These are phyloP conservation scores for Kodamaea plutei DNA, from an alignment of 1,139 yeast species.

Conservation along the genomic window DNA sequence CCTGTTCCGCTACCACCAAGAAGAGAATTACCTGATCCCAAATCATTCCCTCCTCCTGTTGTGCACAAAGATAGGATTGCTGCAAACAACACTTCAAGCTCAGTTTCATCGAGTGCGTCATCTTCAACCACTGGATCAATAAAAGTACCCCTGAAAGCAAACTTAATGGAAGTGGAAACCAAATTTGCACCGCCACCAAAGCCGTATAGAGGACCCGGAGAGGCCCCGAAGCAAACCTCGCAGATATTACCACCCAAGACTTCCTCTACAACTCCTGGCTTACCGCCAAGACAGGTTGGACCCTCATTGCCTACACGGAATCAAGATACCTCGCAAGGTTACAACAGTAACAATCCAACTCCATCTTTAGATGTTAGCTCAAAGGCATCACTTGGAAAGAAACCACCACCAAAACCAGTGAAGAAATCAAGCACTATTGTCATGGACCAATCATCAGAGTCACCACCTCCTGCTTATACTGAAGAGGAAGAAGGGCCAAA, in stretches of 20 bases:
- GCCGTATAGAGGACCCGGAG: constrained; percentile 13
- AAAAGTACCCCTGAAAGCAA: constrained; percentile 9
- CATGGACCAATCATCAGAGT: constrained; percentile 10
- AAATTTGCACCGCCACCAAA: constrained; percentile 28
- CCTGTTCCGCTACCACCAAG: background rate
- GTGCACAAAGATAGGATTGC: constrained; percentile 10
- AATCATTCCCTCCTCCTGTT: constrained; percentile 14
- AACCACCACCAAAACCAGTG: constrained; percentile 39
- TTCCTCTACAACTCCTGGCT: background rate
- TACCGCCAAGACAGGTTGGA: too few species aligned
- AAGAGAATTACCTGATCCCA: constrained; percentile 11
- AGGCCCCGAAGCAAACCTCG: background rate
- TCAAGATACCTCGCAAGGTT: too few species aligned
- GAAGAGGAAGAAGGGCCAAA: constrained; percentile 7
- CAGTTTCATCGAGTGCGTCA: constrained; percentile 4
- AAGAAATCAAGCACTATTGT: constrained; percentile 20
- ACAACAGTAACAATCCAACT: too few species aligned
- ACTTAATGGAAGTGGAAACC: constrained; percentile 23
- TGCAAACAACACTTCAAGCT: constrained; percentile 3
- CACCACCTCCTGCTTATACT: constrained; percentile 25
- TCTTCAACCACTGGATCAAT: constrained; percentile 3
- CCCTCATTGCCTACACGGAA: too few species aligned
- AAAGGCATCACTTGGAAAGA: constrained; percentile 18
- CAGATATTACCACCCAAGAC: too few species aligned
- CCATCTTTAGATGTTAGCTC: too few species aligned